Evolutionary conservation across 2,329 filamentous ascomycete genomes (phyloP), one percentile per base, ranked within the genome.

Genomic region (Aspergillus tubingensis): DNA sequence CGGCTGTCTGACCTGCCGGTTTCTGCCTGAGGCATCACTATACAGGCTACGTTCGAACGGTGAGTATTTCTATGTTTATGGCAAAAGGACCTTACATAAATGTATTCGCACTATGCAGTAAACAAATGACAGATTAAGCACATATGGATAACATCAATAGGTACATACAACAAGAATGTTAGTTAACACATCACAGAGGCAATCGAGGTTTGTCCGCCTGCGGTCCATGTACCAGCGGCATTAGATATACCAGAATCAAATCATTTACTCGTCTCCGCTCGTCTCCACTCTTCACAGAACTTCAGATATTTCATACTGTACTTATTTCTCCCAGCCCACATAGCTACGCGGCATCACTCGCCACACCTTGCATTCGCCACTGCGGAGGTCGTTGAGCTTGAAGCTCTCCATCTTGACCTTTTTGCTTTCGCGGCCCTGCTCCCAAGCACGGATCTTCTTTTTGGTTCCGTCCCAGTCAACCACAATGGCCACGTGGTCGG

Each of bases 391-490:
- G 48, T 93, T 92, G 62, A 99, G 84, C 80, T 93, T 91, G 80
- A 94, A 98, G 78, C 92, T 96, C 82, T 98, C 94, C 62, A 91
- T 81, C 81, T 96, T 95, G 57, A 96, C 89, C 82, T 97, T 98
- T 77, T 90, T 94, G 75, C 88, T 93, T 80, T 98, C 94, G 13
- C 94, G 83, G 0, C 94, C 94, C 74, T 99, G 95, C 76, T 98
- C 95, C 91, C 92, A 98, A 1, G 89, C 93, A 27, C 93, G 82
- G 25, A 99, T 89, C 83, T 98, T 97, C 84, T 96, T 96, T 85
- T 97, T 96, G 43, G 92, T 96, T 3, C 95, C 95, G 75, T 99
- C 95, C 95, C 95, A 99, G 75, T 99, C 95, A 8, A 92, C 86
- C 3, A 99, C 94, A 2, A 99, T 81, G 2, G 86, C 95, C 0